Evolutionary conservation across 768 basidiomycete species (phyloP), one percentile per base, ranked within the genome.

Genomic region (Lactarius quietus): DNA sequence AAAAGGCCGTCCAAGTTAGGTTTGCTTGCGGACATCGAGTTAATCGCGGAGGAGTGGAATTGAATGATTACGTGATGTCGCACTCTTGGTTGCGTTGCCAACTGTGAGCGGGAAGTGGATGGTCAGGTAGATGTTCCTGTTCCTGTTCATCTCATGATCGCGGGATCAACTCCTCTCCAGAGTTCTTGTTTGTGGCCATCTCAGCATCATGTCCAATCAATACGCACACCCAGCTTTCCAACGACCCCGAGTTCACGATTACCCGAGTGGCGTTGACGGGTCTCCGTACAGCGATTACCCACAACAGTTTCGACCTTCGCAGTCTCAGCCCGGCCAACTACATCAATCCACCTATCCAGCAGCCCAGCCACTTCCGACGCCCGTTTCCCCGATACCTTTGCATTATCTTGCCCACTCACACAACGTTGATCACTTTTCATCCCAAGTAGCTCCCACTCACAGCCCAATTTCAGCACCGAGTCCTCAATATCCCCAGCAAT

Each of bases 1-100:
- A 93, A 78, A 15, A 87, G 78, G 0, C 90, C 90, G 56, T 94
- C 92, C 6, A 83, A 71, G 70, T 87, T 89, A 59, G 90, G 74
- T 72, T 87, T 92, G 74, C 74, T 78, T 26, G 59, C 57, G 35
- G 70, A 65, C 76, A 75, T 76, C 45, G 18, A 54, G 35, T 29
- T 57, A 4, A 39, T 52, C n/a, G 55, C 23, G 52, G 56, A 28
- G n/a, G 39, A 20, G 26, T 18, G 10, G 18, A 3, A 9, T 12
- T 12, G 31, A 36, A 12, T 35, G 61, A 56, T 66, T 66, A 66
- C 61, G 65, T 54, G 65, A 66, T 39, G 23, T 4, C 26, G 26
- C 12, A 3, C 23, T 17, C 26, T 26, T 51, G 26, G 26, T 54
- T 33, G 53, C 53, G 53, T 54, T 54, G 53, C 53, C 53, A 33